Evolutionary conservation across 768 basidiomycete species (phyloP).

Genomic region (Tulasnella sp.): DNA sequence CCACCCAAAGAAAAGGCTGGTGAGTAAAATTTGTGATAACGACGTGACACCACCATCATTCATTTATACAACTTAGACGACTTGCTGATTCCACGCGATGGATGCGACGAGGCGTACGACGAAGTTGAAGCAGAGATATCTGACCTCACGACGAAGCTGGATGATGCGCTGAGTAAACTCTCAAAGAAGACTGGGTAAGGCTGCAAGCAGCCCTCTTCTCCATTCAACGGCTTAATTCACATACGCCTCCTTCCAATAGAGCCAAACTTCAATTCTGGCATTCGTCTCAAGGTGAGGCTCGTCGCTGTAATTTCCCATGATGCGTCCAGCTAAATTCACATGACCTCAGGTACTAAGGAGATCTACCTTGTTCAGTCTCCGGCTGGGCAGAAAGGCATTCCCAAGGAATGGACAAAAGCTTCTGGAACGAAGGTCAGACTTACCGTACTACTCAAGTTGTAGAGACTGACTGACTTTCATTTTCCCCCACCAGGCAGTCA

Average conservation of each 20-base stretch:
- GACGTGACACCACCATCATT: neutral
- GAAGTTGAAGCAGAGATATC: conserved; percentile 58
- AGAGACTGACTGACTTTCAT: neutral
- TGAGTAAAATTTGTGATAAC: conserved; percentile 23
- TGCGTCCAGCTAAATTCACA: too few species aligned
- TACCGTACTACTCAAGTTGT: neutral
- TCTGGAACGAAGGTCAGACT: conserved; percentile 61
- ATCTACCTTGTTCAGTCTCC: conserved; percentile 80
- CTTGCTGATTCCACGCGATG: conserved; percentile 69
- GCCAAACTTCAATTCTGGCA: conserved; percentile 53
- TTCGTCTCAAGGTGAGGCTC: conserved; percentile 34
- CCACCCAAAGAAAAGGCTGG: conserved; percentile 44
- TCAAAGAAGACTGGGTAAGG: conserved; percentile 56
- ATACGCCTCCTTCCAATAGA: conserved; percentile 26
- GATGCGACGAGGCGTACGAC: conserved; percentile 81
- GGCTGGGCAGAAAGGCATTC: conserved; percentile 48
- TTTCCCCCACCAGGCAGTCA: conserved; percentile 40
- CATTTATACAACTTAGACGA: conserved; percentile 26
- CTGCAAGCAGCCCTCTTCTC: neutral
- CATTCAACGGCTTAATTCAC: neutral
- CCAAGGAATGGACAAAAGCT: conserved; percentile 72
- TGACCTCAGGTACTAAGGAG: conserved; percentile 67
- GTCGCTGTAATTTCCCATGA: too few species aligned
- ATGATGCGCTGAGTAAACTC: conserved; percentile 53
- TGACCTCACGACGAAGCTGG: conserved; percentile 57